Conservation (phyloP, 768 basidiomycete genomes). For the Crassisporium funariophilum region DNA sequence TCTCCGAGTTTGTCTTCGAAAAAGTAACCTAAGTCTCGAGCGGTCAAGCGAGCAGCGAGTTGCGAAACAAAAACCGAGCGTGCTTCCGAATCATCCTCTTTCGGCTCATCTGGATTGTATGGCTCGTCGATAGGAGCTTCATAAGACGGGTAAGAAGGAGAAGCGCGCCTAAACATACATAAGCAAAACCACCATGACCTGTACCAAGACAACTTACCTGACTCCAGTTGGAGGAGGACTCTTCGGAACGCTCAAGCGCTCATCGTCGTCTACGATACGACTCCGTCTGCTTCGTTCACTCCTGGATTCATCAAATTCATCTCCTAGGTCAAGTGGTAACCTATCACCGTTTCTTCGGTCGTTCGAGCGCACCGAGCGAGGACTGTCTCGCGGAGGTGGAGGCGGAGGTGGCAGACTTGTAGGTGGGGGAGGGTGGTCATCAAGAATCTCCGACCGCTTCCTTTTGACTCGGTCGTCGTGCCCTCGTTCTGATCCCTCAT, state of each 20-base stretch:
- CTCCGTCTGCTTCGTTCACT: slow-evolving; percentile 42
- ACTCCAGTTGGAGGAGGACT: slow-evolving; percentile 47
- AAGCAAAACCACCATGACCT: slow-evolving; percentile 5
- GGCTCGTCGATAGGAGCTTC: slow-evolving; percentile 66
- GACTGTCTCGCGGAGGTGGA: slow-evolving; percentile 50
- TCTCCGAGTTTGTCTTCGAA: slow-evolving; percentile 97
- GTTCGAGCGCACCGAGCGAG: slow-evolving; percentile 54
- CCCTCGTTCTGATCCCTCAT: slow-evolving; percentile 52
- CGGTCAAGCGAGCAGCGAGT: slow-evolving; percentile 94
- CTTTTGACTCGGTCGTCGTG: slow-evolving; percentile 65
- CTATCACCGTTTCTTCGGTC: slow-evolving; percentile 58
- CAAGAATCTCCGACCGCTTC: slow-evolving; percentile 57
- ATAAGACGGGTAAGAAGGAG: slow-evolving; percentile 58
- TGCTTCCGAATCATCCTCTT: slow-evolving; percentile 96
- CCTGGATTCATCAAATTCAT: slow-evolving; percentile 63
- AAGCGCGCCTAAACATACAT: slow-evolving; percentile 55
- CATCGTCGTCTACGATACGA: slow-evolving; percentile 45
- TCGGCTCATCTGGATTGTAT: slow-evolving; percentile 85
- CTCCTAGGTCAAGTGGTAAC: slow-evolving; percentile 52
- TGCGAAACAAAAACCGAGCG: slow-evolving; percentile 99
- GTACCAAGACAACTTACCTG: slow-evolving; percentile 39
- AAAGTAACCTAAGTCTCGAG: slow-evolving; percentile 97
- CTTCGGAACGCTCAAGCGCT: slow-evolving; percentile 33
- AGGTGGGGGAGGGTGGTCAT: slow-evolving; percentile 42
- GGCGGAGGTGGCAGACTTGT: slow-evolving; percentile 41